Evolutionary conservation across 179 eudicot species (phyloP), one percentile per base, ranked within the genome.

Genomic region (Actinidia polygama): DNA sequence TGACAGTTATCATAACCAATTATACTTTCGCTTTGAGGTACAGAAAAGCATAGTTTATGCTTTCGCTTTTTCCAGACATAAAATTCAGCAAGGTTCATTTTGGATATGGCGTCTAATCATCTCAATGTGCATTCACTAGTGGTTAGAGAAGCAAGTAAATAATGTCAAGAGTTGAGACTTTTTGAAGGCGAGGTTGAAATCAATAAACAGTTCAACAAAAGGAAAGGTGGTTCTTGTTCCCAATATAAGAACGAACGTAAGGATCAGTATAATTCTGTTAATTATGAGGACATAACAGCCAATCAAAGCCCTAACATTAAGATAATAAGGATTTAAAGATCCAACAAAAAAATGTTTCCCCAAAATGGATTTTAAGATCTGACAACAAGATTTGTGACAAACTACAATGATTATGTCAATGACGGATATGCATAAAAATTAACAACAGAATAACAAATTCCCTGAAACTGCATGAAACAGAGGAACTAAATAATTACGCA

Each of bases 131-230:
- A 46, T 72, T n/a, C n/a, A 30, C n/a, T 51, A n/a, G 75, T 72
- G 30, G 75, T 49, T 72, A 72, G 75, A 72, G 75, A 72, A 50
- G 36, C 75, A 72, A 5, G 55, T 10, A 7, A 47, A 49, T 49
- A 24, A 70, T 44, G n/a, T 70, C 21, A 23, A 47, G 55, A 72
- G 75, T 46, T 72, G 26, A 9, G 47, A 72, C 19, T 51, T 46
- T 18, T 44, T 12, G 11, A 49, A 19, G 36, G 36, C n/a, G 54
- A 46, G 75, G 26, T 46, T 49, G n/a, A 19, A n/a, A n/a, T n/a
- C n/a, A 21, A 54, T 30, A 18, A 69, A 21, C 9, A 10, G 18
- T 49, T 30, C 75, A 72, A 9, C 53, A 19, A 72, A 44, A 4
- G 50, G 10, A 10, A 62, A n/a, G 26, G 67, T 24, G 23, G 67